Evolutionary conservation across 345 rosid species (phyloP), one percentile per base, ranked within the genome.

Genomic region (Pugionium dolabratum): DNA sequence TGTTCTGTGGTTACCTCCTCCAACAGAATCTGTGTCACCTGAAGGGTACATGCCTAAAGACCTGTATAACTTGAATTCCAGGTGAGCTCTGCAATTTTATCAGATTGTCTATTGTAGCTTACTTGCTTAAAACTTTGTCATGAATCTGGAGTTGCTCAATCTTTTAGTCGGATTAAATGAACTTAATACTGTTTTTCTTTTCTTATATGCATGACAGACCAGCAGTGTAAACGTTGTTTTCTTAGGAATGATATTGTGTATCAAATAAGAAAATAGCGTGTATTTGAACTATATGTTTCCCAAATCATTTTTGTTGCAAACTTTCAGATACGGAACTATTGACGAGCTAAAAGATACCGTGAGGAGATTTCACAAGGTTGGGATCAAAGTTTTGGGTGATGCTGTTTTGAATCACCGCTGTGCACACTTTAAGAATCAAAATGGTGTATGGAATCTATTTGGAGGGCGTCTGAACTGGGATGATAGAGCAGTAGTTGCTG

Each of bases 1-100:
- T 34, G 82, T 93, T 61, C 66, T 90, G 64, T 93, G 98, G 98
- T 74, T 90, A 70, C 98, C 98, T 51, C 97, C 98, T 30, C 96
- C 98, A 4, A 90, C 98, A 40, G 97, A 93, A 70, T 93, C 98
- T 25, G 96, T 90, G 76, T 90, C 98, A 67, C 96, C 94, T 74
- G 97, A 93, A 90, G 98, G 98, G 26, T 93, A 93, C 82, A 90
- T 93, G 98, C 98, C 98, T 27, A 88, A 59, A 76, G 98, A 93
- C 71, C 79, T 89, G 66, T 93, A 86, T 59, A 87, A 90, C 75
- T 79, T 93, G 79, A 86, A 86, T 79, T 93, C 96, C 74, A 89
- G 97, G 98, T 90, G 78, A 53, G 8, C 62, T 54, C 39, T 41
- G 31, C 46, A 27, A 9, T 33, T 47, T 26, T 6, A 41, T 4